Percentiles rank a stretch among this genome's conserved stretches.
Evolutionary conservation across 2,329 filamentous ascomycete species (phyloP).

Genomic region (Diplodia sapinea): DNA sequence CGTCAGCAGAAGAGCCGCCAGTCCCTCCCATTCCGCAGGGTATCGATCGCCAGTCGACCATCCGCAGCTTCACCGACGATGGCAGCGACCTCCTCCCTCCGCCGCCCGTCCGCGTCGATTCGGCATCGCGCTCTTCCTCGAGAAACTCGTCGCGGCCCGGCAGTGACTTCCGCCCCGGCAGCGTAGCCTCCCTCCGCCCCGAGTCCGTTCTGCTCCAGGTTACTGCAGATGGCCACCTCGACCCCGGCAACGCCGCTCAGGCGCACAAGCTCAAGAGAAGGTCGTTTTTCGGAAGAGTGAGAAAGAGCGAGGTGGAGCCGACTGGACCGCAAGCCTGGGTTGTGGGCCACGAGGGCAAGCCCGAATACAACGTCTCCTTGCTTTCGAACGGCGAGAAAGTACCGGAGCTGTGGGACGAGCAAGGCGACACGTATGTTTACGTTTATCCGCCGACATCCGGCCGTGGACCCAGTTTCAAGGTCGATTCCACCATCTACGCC

Average conservation of each 20-base stretch:
- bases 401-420: conserved; percentile 66
- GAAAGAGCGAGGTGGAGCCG: conserved; percentile 37
- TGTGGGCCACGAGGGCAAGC: conserved; percentile 61
- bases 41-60: conserved; percentile 18
- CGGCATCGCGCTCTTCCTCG: conserved; percentile 28
- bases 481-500: conserved; percentile 64
- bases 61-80: conserved; percentile 22
- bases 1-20: conserved; percentile 15
- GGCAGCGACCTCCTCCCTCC: conserved; percentile 27
- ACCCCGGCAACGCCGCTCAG: conserved; percentile 17
- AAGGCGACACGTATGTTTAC: conserved; percentile 68
- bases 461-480: conserved; percentile 64
- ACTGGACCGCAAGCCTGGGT: conserved; percentile 60
- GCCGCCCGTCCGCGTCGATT: conserved; percentile 25
- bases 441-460: conserved; percentile 64
- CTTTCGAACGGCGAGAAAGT: conserved; percentile 61
- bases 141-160: conserved; percentile 20
- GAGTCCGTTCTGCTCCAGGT: conserved; percentile 27
- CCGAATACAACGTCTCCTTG: conserved; percentile 60
- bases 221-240: conserved; percentile 28
- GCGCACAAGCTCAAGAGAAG: conserved; percentile 44
- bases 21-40: conserved; percentile 26
- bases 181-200: conserved; percentile 22
- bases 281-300: conserved; percentile 42
- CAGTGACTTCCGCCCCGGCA: conserved; percentile 17